Evolutionary conservation across 2,329 filamentous ascomycete species (phyloP).

Genomic region (Arthrobotrys sphaeroides): DNA sequence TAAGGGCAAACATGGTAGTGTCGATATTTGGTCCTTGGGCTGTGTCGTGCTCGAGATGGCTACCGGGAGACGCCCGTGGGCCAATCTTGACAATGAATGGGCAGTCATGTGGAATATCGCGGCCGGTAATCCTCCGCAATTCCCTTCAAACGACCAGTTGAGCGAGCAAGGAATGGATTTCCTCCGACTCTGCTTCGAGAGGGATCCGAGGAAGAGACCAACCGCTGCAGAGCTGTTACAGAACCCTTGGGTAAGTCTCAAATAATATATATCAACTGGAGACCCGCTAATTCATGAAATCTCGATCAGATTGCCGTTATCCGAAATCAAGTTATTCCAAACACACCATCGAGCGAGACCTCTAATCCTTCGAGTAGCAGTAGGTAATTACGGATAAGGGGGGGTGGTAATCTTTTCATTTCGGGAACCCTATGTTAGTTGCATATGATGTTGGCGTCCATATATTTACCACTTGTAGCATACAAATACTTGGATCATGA

Average conservation of each 20-base stretch:
- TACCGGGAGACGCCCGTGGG: conserved; percentile 92
- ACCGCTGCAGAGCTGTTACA: conserved; percentile 89
- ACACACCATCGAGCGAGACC: conserved; percentile 49
- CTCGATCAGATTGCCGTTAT: conserved; percentile 39
- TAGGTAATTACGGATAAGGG: not conserved
- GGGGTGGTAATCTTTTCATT: not conserved
- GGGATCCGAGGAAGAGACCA: conserved; percentile 80
- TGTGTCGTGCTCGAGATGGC: conserved; percentile 98
- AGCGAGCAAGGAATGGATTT: conserved; percentile 88
- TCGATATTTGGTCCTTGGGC: conserved; percentile 95
- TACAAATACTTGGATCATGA: conserved; percentile 5
- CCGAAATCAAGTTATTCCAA: conserved; percentile 53
- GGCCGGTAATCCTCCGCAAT: conserved; percentile 88
- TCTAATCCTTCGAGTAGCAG: conserved; percentile 38
- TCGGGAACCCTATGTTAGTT: not conserved
- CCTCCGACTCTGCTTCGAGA: conserved; percentile 82
- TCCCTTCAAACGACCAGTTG: conserved; percentile 83
- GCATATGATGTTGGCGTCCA: conserved; percentile 31
- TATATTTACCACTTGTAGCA: conserved; percentile 8
- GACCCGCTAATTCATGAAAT: not conserved
- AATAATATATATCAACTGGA: not conserved
- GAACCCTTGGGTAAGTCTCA: conserved; percentile 79
- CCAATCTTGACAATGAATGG: conserved; percentile 97
- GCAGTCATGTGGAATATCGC: conserved; percentile 99
- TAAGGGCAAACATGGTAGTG: conserved; percentile 80